Base-by-base conservation (phyloP, 768 basidiomycete species). In the Fistulinella prunicolor region DNA sequence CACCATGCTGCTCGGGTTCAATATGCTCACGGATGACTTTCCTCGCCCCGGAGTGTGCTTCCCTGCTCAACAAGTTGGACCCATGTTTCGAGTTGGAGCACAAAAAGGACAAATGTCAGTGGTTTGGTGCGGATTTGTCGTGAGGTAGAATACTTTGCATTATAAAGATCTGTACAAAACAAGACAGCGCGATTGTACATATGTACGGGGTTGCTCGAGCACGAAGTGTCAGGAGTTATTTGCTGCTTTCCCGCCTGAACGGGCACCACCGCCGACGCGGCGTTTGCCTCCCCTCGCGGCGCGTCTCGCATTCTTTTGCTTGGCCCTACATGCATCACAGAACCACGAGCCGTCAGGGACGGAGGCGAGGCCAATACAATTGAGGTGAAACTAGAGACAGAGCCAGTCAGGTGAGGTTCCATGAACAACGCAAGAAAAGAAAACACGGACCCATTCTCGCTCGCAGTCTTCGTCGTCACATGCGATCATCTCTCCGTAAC, bases 401-500 rank as follows among this genome's bases (percentile, higher is more conserved):
- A 47, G 24, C 55, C 47, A 54, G 47, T 63, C 20, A 55, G 42
- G 22, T 19, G 17, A 10, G n/a, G 49, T 44, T 42, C n/a, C 16
- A 24, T 21, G 42, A 13, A 41, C 39, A 34, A 21, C 38, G 44
- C 45, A 38, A 55, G 44, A 45, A 46, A 38, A 10, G 6, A 19
- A 32, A 14, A 8, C 9, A 56, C 89, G 63, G 57, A 94, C 93
- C 93, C 93, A 96, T 85, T 94, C 92, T 49, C 76, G 74, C 57
- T 85, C 82, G 70, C 93, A 95, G 38, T 76, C 74, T 16, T 73
- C 71, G 58, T 85, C 89, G 65, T 96, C 93, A 65, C 93, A 96
- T 20, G 85, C 93, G 58, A 96, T 89, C 93, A 96, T 95, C 71
- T 94, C 87, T 30, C 94, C 94, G 58, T 86, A 94, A 60, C 89